Conservation (phyloP, 768 basidiomycete species). For the Piloderma croceum region DNA sequence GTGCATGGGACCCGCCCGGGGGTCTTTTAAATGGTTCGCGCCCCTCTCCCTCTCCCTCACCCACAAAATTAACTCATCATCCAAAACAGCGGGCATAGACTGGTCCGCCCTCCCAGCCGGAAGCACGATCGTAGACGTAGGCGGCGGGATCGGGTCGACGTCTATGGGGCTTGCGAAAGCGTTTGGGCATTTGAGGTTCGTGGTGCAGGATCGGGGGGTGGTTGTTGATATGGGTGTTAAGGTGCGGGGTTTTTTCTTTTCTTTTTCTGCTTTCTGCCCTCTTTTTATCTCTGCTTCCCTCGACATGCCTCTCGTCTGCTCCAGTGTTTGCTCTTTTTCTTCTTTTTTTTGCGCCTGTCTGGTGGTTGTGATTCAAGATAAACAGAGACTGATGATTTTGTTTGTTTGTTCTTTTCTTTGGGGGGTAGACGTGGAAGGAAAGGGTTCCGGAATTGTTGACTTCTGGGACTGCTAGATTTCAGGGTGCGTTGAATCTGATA, state of each 20-base stretch:
- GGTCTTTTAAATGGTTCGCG: conserved; percentile 49
- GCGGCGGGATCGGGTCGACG: conserved; percentile 61
- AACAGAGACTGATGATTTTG: background rate
- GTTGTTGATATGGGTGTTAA: conserved; percentile 50
- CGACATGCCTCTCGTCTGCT: too few species aligned
- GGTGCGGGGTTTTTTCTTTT: conserved; percentile 45
- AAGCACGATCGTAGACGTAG: conserved; percentile 58
- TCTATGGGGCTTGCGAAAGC: conserved; percentile 31
- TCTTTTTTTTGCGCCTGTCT: too few species aligned
- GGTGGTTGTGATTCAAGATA: too few species aligned
- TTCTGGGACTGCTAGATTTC: background rate
- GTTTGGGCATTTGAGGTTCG: conserved; percentile 32
- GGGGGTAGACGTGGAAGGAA: background rate
- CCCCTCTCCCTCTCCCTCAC: background rate
- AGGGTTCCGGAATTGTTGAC: background rate
- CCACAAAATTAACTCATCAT: background rate
- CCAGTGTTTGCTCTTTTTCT: too few species aligned
- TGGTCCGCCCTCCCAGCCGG: conserved; percentile 49
- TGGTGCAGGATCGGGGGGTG: conserved; percentile 57
- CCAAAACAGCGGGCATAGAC: conserved; percentile 41
- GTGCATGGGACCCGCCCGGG: conserved; percentile 63
- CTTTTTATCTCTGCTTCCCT: background rate
- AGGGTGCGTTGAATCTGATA: background rate
- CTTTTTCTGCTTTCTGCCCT: background rate
- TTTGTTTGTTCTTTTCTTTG: background rate